phyloP scores from a whole-genome alignment of 495 filamentous ascomycete species.

The Oidiodendron maius region DNA sequence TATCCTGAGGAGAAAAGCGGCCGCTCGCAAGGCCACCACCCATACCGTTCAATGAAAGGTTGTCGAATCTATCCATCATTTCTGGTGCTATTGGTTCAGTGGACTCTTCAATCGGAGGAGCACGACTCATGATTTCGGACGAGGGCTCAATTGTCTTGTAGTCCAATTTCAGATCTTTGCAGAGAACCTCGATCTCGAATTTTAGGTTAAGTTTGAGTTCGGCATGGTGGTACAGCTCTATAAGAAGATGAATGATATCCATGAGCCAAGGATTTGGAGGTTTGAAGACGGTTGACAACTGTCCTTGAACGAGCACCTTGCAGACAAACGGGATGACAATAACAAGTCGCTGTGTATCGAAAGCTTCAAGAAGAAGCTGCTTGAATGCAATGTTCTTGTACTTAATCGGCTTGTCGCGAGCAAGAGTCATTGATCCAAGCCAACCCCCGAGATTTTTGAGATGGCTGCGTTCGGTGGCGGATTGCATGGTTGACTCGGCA shows the following conservation, averaged over 20 bases:
- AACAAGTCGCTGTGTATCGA: conserved; percentile 80
- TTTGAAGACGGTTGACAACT: conserved; percentile 81
- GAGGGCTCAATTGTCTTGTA: conserved; percentile 83
- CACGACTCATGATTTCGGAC: conserved; percentile 68
- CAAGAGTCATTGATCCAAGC: conserved; percentile 90
- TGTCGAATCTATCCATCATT: conserved; percentile 70
- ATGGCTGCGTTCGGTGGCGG: conserved; percentile 72
- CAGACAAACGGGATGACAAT: conserved; percentile 95
- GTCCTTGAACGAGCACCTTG: conserved; percentile 81
- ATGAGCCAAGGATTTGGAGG: conserved; percentile 96
- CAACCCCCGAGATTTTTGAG: conserved; percentile 88
- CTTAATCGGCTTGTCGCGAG: conserved; percentile 91
- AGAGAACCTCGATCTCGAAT: conserved; percentile 97
- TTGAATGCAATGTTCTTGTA: conserved; percentile 97
- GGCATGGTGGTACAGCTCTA: conserved; percentile 88
- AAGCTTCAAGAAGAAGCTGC: conserved; percentile 86
- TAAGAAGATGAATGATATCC: conserved; percentile 82
- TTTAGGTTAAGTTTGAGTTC: conserved; percentile 92
- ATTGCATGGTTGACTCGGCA: conserved; percentile 75
- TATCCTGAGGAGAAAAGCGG: conserved; percentile 64
- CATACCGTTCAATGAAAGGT: conserved; percentile 66
- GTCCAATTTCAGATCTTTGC: conserved; percentile 82
- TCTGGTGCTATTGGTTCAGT: conserved; percentile 58
- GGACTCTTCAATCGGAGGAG: conserved; percentile 47
- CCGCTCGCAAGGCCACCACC: conserved; percentile 61